Conservation (phyloP, 257 asterid genomes). For the Echites panduratus region DNA sequence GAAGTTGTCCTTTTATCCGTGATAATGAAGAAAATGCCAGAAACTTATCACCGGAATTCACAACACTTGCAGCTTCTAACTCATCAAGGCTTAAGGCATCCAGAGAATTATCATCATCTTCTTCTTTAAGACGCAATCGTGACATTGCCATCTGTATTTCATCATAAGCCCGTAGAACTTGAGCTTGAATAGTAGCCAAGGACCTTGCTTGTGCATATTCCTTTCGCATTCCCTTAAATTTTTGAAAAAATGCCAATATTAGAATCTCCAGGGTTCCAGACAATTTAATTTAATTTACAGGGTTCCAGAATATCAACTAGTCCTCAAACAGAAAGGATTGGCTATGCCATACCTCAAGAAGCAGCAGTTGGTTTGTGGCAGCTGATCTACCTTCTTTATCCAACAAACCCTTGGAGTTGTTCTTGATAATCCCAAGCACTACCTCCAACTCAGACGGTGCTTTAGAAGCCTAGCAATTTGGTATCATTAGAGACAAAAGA, state of each 20-base stretch:
- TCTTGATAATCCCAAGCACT: slow-evolving; percentile 76
- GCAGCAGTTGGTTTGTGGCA: slow-evolving; percentile 72
- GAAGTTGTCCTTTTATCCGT: slow-evolving; percentile 87
- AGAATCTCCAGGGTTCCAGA: background rate
- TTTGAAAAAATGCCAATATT: slow-evolving; percentile 4
- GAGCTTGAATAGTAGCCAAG: slow-evolving; percentile 82
- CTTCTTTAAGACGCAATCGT: slow-evolving; percentile 76
- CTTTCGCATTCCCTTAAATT: slow-evolving; percentile 82
- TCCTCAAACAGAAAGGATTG: background rate
- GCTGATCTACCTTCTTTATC: slow-evolving; percentile 59
- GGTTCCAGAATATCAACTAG: background rate
- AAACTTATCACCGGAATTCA: slow-evolving; percentile 86
- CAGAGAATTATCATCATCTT: slow-evolving; percentile 65
- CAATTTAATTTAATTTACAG: background rate
- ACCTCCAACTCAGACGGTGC: slow-evolving; percentile 93
- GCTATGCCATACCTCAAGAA: slow-evolving; percentile 66
- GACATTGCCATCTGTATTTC: slow-evolving; percentile 92
- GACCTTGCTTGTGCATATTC: slow-evolving; percentile 83
- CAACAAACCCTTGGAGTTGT: slow-evolving; percentile 59
- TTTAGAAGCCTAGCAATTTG: slow-evolving; percentile 56
- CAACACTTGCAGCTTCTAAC: slow-evolving; percentile 70
- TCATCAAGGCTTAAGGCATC: slow-evolving; percentile 81
- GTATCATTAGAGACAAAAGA: slow-evolving; percentile 1
- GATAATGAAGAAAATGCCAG: slow-evolving; percentile 61
- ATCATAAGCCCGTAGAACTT: slow-evolving; percentile 90